Conservation (phyloP, 139 green algal species). For the Chlorella sorokiniana region DNA sequence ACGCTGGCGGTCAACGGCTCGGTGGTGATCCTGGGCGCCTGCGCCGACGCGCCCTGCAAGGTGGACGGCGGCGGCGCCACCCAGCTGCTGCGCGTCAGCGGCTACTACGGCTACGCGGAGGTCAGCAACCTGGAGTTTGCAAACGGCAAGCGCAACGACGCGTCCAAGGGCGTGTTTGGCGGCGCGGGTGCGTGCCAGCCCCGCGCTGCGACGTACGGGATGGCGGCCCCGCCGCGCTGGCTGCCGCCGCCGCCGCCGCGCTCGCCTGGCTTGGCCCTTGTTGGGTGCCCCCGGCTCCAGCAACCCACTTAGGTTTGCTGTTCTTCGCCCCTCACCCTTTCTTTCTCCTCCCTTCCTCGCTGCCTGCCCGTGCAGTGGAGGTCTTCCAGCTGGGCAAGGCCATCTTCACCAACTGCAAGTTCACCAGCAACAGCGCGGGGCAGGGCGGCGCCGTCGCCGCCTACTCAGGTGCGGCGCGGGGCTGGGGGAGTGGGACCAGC, state of each 20-base stretch:
- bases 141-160: conserved; percentile 10
- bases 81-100: not conserved
- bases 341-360: not conserved
- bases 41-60: conserved; percentile 8
- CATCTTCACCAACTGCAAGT: conserved; percentile 25
- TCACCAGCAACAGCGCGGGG: conserved; percentile 25
- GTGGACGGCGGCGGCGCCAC: conserved; percentile 11
- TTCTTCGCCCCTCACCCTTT: not conserved
- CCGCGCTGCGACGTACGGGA: not conserved
- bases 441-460: conserved; percentile 20
- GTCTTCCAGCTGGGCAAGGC: conserved; percentile 20
- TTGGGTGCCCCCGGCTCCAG: too few species aligned
- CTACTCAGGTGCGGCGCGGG: not conserved
- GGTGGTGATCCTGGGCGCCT: not conserved
- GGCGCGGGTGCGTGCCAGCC: not conserved
- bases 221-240: too few species aligned
- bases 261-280: too few species aligned
- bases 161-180: conserved; percentile 13
- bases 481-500: not conserved
- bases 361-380: not conserved
- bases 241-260: too few species aligned
- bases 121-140: conserved; percentile 6
- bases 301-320: not conserved
- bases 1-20: conserved; percentile 4
- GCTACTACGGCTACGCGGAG: conserved; percentile 3